A percentile compares a stretch with the other conserved stretches of the same genome.
phyloP scores from a whole-genome alignment of 768 basidiomycete genomes.

The Serpula lacrymans region DNA sequence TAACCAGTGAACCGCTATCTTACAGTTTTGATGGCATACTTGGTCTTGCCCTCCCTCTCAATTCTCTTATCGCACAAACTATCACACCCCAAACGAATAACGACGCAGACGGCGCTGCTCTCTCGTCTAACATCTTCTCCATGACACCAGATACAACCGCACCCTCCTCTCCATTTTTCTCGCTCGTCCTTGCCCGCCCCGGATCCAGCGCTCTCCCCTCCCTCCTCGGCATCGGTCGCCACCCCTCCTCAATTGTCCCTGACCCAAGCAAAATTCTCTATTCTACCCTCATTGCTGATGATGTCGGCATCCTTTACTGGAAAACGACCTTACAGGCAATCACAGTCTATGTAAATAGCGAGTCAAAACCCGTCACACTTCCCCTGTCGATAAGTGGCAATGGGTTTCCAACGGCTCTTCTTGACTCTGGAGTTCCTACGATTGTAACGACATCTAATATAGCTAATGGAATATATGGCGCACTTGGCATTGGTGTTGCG shows the following conservation, averaged over 20 bases:
- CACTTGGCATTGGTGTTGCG: slow-evolving; percentile 57
- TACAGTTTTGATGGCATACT: slow-evolving; percentile 62
- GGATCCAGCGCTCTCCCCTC: slow-evolving; percentile 56
- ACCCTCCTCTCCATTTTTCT: slow-evolving; percentile 62
- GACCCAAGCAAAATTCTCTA: slow-evolving; percentile 54
- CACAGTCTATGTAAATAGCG: slow-evolving; percentile 55
- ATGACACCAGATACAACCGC: slow-evolving; percentile 52
- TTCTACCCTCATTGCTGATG: slow-evolving; percentile 39
- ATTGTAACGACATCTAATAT: slow-evolving; percentile 60
- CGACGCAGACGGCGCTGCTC: slow-evolving; percentile 60
- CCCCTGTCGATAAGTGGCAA: slow-evolving; percentile 36
- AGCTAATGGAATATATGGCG: slow-evolving; percentile 77
- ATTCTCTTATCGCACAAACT: slow-evolving; percentile 57
- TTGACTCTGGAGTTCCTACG: slow-evolving; percentile 68
- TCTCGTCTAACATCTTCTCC: slow-evolving; percentile 69
- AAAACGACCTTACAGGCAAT: slow-evolving; percentile 54
- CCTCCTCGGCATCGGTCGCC: slow-evolving; percentile 64
- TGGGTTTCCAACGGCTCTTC: slow-evolving; percentile 56
- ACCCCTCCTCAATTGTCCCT: slow-evolving; percentile 50
- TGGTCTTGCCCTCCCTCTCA: slow-evolving; percentile 70
- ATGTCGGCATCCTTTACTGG: slow-evolving; percentile 54
- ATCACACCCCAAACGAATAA: slow-evolving; percentile 50
- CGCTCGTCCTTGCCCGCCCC: slow-evolving; percentile 65
- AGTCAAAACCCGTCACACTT: slow-evolving; percentile 36
- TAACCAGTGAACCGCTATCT: slow-evolving; percentile 56